phyloP scores from a whole-genome alignment of 441 rosid genomes.

The Dalechampia spathulata region DNA sequence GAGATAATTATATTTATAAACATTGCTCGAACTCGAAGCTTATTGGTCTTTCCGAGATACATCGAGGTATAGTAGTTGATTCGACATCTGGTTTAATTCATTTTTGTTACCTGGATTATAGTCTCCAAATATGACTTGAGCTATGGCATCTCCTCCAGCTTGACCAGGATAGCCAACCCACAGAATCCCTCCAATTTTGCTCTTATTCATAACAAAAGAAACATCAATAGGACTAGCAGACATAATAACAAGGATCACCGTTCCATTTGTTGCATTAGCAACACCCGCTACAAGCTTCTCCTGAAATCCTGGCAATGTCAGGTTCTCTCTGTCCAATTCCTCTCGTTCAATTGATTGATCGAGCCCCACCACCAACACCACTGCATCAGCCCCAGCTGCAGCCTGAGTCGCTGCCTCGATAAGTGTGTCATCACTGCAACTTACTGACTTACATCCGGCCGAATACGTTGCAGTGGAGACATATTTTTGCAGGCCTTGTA shows the following conservation, averaged over 20 bases:
- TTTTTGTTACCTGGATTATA: constrained; percentile 25
- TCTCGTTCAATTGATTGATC: constrained; percentile 30
- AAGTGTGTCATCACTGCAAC: constrained; percentile 18
- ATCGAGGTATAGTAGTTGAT: no score
- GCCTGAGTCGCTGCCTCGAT: constrained; percentile 15
- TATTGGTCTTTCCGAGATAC: no score
- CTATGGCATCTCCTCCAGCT: constrained; percentile 42
- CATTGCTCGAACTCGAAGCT: no score
- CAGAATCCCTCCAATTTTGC: constrained; percentile 29
- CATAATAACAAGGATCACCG: constrained; percentile 29
- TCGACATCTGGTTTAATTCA: not conserved
- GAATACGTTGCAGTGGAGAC: constrained; percentile 5
- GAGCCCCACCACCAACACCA: constrained; percentile 32
- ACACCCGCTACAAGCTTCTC: constrained; percentile 29
- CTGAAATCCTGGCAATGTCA: constrained; percentile 36
- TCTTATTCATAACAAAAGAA: constrained; percentile 24
- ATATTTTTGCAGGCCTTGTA: constrained; percentile 34
- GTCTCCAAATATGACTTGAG: constrained; percentile 39
- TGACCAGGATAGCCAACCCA: constrained; percentile 50
- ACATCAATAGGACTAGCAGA: constrained; percentile 39
- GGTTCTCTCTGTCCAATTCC: constrained; percentile 31
- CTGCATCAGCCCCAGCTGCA: constrained; percentile 21
- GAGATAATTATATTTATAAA: no score
- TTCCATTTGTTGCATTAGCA: constrained; percentile 22
- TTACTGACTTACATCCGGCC: constrained; percentile 24